phyloP scores from a whole-genome alignment of 257 asterid genomes.

The Solanum raphanifolium region DNA sequence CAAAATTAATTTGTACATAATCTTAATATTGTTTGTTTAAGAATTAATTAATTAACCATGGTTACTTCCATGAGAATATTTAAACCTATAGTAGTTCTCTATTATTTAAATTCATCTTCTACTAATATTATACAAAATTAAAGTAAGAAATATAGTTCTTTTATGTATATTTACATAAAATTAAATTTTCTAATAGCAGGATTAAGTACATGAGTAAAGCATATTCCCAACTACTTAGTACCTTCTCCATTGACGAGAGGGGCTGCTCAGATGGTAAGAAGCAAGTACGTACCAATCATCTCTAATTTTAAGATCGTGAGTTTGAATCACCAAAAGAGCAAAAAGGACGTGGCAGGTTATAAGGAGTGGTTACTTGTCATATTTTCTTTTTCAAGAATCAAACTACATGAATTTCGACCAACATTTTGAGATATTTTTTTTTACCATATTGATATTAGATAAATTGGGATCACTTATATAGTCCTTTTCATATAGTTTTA shows the following conservation, averaged over 20 bases:
- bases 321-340: background rate
- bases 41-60: background rate
- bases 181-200: background rate
- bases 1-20: background rate
- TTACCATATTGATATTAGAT: background rate
- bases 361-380: background rate
- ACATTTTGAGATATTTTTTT: background rate
- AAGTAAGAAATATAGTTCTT: background rate
- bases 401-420: background rate
- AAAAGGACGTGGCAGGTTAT: too few relatives aligned
- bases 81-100: background rate
- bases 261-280: background rate
- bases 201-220: background rate
- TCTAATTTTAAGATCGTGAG: too few relatives aligned
- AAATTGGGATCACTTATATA: background rate
- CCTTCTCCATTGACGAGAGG: background rate
- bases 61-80: background rate
- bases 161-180: background rate
- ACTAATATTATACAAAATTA: background rate
- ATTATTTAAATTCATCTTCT: background rate
- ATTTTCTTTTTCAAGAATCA: background rate
- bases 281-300: background rate
- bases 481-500: background rate
- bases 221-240: background rate
- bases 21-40: background rate